Base-by-base conservation (phyloP, 2,329 filamentous ascomycete species). In the Fusarium algeriense region DNA sequence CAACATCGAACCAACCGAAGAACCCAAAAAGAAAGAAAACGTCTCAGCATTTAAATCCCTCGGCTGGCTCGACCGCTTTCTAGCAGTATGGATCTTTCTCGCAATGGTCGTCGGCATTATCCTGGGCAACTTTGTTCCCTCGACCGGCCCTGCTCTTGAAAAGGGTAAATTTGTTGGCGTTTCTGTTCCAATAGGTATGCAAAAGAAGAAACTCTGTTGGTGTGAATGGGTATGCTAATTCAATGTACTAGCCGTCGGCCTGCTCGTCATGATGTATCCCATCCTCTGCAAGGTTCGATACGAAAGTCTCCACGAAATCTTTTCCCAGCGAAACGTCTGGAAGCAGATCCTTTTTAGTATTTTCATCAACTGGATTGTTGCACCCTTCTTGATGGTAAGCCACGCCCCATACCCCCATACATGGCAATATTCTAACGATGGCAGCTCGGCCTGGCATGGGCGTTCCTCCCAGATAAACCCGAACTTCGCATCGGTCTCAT, bases 221-320 rank as follows among this genome's bases (percentile, higher is more conserved):
- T 6, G 4, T 26, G 14, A 6, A 26, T 3, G 8, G 26, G 6
- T 11, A 26, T 6, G 30, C 35, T 53, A 12, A 52, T 7, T 5
- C 2, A 14, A 23, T 19, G 1, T 10, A 12, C 3, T 2, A 93
- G 93, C 93, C 1, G 83, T 97, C 50, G 93, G 94, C 0, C 82
- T 97, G 2, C 85, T 97, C 3, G 90, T 97, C 44, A 97, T 97
- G 93, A 97, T 97, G 93, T 97, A 96, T 77, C 94, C 94, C 0
- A 97, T 97, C 65, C 84, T 97, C 1, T 97, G 93, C 86, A 96
- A 96, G 79, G 92, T 97, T 9, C 89, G 89, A 43, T 96, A 90
- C 80, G 93, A 97, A 79, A 88, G 88, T 0, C 81, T 97, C 13
- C 92, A 94, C 78, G 82, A 87, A 5, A 83, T 93, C 7, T 87